phyloP scores from a whole-genome alignment of 257 asterid species.

The Salvia miltiorrhiza region DNA sequence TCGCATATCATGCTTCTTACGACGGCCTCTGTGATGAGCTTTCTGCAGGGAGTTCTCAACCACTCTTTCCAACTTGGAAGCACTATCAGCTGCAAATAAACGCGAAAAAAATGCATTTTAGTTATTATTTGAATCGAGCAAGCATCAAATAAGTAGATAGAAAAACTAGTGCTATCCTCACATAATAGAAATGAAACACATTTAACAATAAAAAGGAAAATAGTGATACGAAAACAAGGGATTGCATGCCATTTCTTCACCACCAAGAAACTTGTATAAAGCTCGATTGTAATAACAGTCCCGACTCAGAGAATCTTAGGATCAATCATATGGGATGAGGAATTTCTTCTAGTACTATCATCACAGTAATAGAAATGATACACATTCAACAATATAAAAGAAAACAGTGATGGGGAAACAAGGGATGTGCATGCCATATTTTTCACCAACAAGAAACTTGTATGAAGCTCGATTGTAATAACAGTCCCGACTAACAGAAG shows the following conservation, averaged over 20 bases:
- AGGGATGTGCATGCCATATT: not conserved
- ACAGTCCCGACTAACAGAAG: not conserved
- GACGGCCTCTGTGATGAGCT: slow-evolving; percentile 85
- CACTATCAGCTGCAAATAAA: slow-evolving; percentile 32
- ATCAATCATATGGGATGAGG: too few species aligned
- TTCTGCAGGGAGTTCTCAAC: slow-evolving; percentile 82
- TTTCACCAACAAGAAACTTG: not conserved
- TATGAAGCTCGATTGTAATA: not conserved
- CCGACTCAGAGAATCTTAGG: too few species aligned
- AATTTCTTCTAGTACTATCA: too few species aligned
- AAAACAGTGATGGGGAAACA: not conserved
- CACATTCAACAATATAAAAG: not conserved
- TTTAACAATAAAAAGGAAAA: too few species aligned
- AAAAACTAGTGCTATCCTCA: too few species aligned
- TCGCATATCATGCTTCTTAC: slow-evolving; percentile 76
- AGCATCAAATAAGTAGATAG: not conserved
- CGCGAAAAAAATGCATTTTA: not conserved
- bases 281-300: too few species aligned
- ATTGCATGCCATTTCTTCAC: too few species aligned
- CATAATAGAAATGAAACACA: too few species aligned
- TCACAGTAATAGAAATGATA: not conserved
- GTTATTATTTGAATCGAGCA: not conserved
- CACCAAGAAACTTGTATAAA: too few species aligned
- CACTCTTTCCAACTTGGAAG: slow-evolving; percentile 56
- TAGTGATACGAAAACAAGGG: too few species aligned